Base-by-base conservation (phyloP, 495 filamentous ascomycete genomes). In the Hypoxylon trugodes region DNA sequence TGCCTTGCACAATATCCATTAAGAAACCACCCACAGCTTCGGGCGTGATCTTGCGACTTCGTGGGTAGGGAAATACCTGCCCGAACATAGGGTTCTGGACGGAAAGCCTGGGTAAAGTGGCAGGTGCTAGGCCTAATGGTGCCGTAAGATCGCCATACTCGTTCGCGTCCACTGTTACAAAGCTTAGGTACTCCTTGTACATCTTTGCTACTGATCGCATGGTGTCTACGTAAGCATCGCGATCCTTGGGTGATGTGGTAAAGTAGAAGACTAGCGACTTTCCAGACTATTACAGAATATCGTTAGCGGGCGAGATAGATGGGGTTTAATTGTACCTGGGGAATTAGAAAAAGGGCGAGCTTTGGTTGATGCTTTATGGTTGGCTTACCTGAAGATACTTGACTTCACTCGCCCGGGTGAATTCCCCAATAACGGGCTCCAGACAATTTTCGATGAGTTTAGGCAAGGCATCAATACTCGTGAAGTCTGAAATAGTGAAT, bases 261-360 rank as follows among this genome's bases (percentile, higher is more conserved):
- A 84, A 80, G 68, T 76, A 80, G 63, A 82, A 78, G 19, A 79
- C 74, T 0, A 82, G 63, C 6, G 76, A 77, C 50, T 82, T 82
- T 0, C 75, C 74, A 2, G 72, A 61, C 81, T 84, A 16, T 26
- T n/a, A n/a, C n/a, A 21, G 22, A 45, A 15, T 15, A 4, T 26
- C 7, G 12, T 45, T 21, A 37, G 19, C 1, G 16, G 43, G 48
- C 7, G 22, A 22, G 37, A 22, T 8, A 38, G 26, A 9, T 21
- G 1, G 38, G 18, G 19, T 15, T 45, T 0, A 2, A 12, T 12
- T 18, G 36, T 16, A 16, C 4, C 13, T 18, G 4, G 28, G 16
- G 10, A 3, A n/a, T n/a, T 4, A 24, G 22, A 16, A 30, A 18
- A 28, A n/a, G n/a, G n/a, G n/a, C n/a, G n/a, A n/a, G n/a, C 10